A percentile compares a stretch with the other conserved stretches of the same genome.
These are phyloP conservation scores for Rhazya stricta DNA, from an alignment of 257 asterid species.

Conservation along the genomic window DNA sequence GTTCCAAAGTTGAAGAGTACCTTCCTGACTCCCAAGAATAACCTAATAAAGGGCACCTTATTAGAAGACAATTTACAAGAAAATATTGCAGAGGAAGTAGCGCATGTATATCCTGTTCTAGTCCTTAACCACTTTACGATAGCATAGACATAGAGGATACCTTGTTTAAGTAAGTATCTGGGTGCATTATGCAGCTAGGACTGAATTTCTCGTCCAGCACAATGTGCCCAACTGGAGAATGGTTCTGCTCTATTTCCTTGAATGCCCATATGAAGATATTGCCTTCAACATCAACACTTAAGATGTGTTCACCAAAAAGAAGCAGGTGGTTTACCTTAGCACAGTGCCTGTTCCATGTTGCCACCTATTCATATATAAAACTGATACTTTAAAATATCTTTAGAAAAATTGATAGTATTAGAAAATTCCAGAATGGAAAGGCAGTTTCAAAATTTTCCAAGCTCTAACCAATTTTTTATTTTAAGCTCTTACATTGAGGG, in stretches of 20 bases:
- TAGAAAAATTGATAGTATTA: not conserved
- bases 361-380: conserved; percentile 50
- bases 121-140: not conserved
- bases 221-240: conserved; percentile 66
- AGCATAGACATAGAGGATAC: conserved; percentile 27
- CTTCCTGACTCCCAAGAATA: conserved; percentile 76
- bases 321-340: conserved; percentile 74
- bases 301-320: conserved; percentile 65
- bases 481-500: not conserved
- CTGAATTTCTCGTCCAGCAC: conserved; percentile 53
- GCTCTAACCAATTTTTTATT: not conserved
- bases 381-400: not conserved
- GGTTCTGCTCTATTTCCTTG: conserved; percentile 50
- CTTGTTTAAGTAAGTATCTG: conserved; percentile 93
- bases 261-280: conserved; percentile 82
- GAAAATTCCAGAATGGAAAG: not conserved
- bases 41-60: conserved; percentile 42
- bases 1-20: conserved; percentile 83
- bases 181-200: conserved; percentile 93
- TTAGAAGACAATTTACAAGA: conserved; percentile 16
- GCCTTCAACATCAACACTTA: conserved; percentile 75
- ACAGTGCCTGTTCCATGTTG: conserved; percentile 71
- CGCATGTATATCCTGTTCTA: not conserved
- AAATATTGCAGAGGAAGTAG: conserved; percentile 2
- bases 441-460: not conserved